These are phyloP conservation scores for Neofusicoccum sp. DNA, from an alignment of 2,329 filamentous ascomycete genomes.

Conservation along the genomic window DNA sequence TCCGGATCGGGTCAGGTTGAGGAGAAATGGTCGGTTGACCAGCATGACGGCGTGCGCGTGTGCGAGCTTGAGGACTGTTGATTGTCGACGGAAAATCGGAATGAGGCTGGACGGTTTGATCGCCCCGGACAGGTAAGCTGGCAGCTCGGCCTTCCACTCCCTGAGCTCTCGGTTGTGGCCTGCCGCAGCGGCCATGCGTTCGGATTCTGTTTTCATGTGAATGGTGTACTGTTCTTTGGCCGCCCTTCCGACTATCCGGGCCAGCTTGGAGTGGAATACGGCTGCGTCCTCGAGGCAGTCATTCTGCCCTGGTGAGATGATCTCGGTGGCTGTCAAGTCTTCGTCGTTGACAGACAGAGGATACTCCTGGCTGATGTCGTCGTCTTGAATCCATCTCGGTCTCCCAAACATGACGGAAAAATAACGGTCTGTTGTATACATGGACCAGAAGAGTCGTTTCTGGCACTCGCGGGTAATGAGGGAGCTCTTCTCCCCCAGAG, in stretches of 20 bases:
- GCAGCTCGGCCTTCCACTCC: constrained; percentile 39
- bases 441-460: constrained; percentile 64
- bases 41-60: constrained; percentile 40
- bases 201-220: constrained; percentile 30
- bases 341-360: constrained; percentile 60
- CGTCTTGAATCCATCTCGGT: constrained; percentile 63
- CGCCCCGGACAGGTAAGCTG: constrained; percentile 45
- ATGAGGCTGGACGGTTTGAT: constrained; percentile 52
- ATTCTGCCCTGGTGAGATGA: constrained; percentile 26
- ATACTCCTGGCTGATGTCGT: constrained; percentile 65
- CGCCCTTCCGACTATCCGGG: constrained; percentile 1
- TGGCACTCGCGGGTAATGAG: constrained; percentile 53
- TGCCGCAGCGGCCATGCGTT: constrained; percentile 43
- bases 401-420: constrained; percentile 65
- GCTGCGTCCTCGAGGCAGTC: constrained; percentile 57
- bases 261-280: constrained; percentile 50
- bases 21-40: constrained; percentile 36
- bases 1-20: constrained; percentile 12
- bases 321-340: constrained; percentile 53
- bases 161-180: constrained; percentile 42
- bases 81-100: constrained; percentile 40
- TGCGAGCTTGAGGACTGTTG: constrained; percentile 12
- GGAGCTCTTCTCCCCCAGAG: neutral
- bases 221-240: constrained; percentile 30
- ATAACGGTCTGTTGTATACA: constrained; percentile 65